Conservation (phyloP, 768 basidiomycete genomes). For the Collybia mongolica region DNA sequence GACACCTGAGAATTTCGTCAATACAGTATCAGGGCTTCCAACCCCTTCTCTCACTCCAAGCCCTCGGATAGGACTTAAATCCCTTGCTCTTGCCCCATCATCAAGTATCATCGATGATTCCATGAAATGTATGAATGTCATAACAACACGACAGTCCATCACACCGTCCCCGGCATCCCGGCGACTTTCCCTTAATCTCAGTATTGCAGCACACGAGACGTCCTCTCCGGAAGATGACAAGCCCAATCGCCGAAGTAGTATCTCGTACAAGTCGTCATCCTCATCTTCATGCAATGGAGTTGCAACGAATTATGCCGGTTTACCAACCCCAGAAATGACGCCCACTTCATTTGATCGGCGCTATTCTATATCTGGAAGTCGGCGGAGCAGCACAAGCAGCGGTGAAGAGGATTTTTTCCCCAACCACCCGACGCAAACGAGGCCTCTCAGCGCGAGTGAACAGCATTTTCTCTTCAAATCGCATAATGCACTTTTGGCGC, state of each 20-base stretch:
- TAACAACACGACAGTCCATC: constrained; percentile 30
- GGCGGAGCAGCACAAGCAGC: constrained; percentile 26
- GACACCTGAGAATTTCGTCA: constrained; percentile 49
- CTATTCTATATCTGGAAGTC: constrained; percentile 31
- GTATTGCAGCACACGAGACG: constrained; percentile 25
- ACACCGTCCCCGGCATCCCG: constrained; percentile 23
- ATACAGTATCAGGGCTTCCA: constrained; percentile 38
- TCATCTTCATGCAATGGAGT: constrained; percentile 26
- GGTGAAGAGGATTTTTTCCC: constrained; percentile 45
- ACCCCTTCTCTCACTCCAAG: constrained; percentile 56
- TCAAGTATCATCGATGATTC: constrained; percentile 26
- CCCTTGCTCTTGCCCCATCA: constrained; percentile 45
- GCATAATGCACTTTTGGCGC: constrained; percentile 77
- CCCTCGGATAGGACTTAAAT: constrained; percentile 46
- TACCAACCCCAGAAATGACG: constrained; percentile 77
- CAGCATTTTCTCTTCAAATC: constrained; percentile 86
- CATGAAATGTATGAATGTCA: constrained; percentile 16
- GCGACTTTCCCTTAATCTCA: constrained; percentile 39
- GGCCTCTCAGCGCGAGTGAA: constrained; percentile 69
- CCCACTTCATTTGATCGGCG: constrained; percentile 52
- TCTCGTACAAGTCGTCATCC: constrained; percentile 64
- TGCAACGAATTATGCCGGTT: constrained; percentile 32
- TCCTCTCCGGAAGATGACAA: constrained; percentile 30
- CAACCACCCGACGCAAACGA: constrained; percentile 32
- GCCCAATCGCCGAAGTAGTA: constrained; percentile 61